Evolutionary conservation across 164 flowering plant species (phyloP), one percentile per base, ranked within the genome.

Genomic region (Stephania yunnanensis): DNA sequence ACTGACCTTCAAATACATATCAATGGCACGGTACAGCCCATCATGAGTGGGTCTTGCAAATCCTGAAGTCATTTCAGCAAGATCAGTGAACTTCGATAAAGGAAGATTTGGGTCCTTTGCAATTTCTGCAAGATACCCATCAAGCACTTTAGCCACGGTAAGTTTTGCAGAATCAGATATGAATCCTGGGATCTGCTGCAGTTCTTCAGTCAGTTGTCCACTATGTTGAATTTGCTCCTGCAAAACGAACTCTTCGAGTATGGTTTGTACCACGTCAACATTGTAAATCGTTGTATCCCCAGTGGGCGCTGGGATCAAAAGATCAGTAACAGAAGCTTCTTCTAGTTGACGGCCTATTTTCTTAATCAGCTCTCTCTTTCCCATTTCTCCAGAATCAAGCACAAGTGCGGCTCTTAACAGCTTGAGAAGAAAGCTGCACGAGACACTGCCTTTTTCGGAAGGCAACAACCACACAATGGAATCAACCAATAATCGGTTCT

Each of bases 11-110:
- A 95, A 89, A 79, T 83, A 93, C 81, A 81, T 91, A 85, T 95
- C 99, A 69, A 95, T 88, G 71, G 98, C 98, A 36, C 91, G 88
- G 80, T 95, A 95, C 31, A 95, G 84, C 15, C 88, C 90, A 78
- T 95, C 99, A 84, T 92, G 97, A 65, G 86, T 74, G 44, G 92
- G 91, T 10, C 97, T 78, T 22, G 91, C 69, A 73, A 84, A 84
- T 20, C 84, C 78, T 7, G 95, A 83, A 8, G 89, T 86, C 86
- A 87, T 74, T 75, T 91, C 89, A 6, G 97, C 92, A 45, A 93
- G 87, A 61, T 81, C 87, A 64, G 87, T 76, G 76, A 95, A 95
- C 73, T 78, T 86, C 1, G 86, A 81, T 55, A 85, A 67, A 3
- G 97, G 88, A 48, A 95, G 86, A 78, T 89, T 86, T 8, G 89